Evolutionary conservation across 352 stramenopile species (phyloP), one percentile per base, ranked within the genome.

Genomic region (Discostella stelligera): DNA sequence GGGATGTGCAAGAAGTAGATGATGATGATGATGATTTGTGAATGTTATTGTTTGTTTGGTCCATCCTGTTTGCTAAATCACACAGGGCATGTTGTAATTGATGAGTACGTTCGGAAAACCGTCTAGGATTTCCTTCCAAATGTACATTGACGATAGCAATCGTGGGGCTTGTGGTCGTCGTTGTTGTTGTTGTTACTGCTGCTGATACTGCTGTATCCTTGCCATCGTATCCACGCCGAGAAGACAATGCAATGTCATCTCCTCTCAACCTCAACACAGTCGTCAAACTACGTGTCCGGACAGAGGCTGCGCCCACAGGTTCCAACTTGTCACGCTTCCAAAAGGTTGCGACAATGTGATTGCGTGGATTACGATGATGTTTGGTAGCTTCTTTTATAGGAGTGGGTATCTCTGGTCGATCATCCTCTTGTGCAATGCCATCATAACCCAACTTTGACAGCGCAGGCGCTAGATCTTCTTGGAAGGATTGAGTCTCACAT

Each of bases 71-170:
- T 10, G 69, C 25, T 44, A 85, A 66, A 73, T 85, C 78, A 30
- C 30, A 48, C 44, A 85, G 58, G 13, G 78, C 72, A 39, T 82
- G 73, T 56, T 85, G 78, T 18, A 85, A 65, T 59, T 85, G 78
- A 46, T 60, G 62, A 3, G 72, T 82, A 44, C 78, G 52, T 61
- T 76, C 72, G 1, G 66, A 55, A 30, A 76, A 82, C 6, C 72
- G 62, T 49, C 50, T 52, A 9, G 78, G 78, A 74, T 85, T 50
- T n/a, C 78, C 78, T 54, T 85, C 78, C 20, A 85, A 75, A 64
- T 85, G 78, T 67, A 62, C 77, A 62, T 85, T 85, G 50, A 85
- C 66, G 5, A 85, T 53, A 30, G 78, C 71, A n/a, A 85, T 21
- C 30, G 56, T 82, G 6, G 72, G 71, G 37, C 27, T 50, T n/a